phyloP scores from a whole-genome alignment of 345 rosid species.

The Eucalyptus erythrocorys region DNA sequence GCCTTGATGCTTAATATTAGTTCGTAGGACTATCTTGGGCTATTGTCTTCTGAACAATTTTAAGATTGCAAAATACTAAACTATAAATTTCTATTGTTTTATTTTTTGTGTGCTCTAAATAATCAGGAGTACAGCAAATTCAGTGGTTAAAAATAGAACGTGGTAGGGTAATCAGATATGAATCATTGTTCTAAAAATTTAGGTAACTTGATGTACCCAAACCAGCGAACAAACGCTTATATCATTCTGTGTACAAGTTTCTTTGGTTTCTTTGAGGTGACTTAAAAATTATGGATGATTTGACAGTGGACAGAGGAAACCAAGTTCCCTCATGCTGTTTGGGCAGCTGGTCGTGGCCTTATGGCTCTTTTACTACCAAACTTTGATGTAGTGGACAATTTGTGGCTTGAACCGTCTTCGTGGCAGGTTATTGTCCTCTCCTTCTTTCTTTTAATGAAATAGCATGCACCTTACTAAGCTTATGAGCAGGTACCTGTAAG shows the following conservation, averaged over 20 bases:
- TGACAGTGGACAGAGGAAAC: constrained; percentile 79
- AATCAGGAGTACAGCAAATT: background rate
- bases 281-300: background rate
- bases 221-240: background rate
- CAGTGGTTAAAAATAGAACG: background rate
- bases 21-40: background rate
- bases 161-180: background rate
- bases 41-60: background rate
- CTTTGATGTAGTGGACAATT: constrained; percentile 68
- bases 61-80: background rate
- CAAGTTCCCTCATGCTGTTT: constrained; percentile 87
- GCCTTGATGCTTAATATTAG: background rate
- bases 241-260: background rate
- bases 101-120: background rate
- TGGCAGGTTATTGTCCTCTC: constrained; percentile 55
- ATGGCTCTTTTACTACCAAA: constrained; percentile 71
- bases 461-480: background rate
- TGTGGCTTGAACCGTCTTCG: constrained; percentile 90
- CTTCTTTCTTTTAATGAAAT: background rate
- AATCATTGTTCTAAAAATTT: background rate
- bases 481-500: background rate
- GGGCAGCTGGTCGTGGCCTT: constrained; percentile 97
- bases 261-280: background rate
- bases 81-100: background rate
- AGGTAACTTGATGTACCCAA: background rate